These are phyloP conservation scores for Fraxinus latifolia DNA, from an alignment of 305 asterid species.

Conservation along the genomic window DNA sequence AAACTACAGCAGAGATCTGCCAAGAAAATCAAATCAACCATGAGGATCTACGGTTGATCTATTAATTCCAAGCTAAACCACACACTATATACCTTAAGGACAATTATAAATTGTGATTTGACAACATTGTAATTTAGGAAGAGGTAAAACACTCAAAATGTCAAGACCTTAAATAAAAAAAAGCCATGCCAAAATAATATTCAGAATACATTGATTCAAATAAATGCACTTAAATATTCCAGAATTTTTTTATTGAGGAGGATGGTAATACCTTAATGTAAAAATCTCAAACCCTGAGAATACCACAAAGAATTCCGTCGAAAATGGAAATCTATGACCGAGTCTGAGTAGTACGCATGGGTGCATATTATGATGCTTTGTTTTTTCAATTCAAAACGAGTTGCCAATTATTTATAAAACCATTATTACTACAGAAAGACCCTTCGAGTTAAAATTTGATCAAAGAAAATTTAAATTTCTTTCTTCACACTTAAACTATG, in stretches of 20 bases:
- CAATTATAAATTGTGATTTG: neutral
- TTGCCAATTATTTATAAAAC: neutral
- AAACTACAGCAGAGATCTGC: neutral
- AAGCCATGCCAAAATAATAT: neutral
- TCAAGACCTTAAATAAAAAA: neutral
- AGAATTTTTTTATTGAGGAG: neutral
- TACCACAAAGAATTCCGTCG: neutral
- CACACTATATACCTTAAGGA: neutral
- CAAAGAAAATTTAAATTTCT: neutral
- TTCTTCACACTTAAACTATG: neutral
- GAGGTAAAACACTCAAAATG: neutral
- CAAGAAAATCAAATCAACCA: neutral
- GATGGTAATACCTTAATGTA: neutral
- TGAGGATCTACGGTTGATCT: neutral
- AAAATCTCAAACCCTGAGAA: neutral
- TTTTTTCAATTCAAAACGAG: neutral
- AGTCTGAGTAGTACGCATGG: neutral
- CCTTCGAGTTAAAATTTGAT: neutral
- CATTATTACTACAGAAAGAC: neutral
- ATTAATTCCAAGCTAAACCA: neutral
- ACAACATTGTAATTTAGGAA: neutral
- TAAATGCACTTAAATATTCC: neutral
- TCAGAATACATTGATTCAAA: neutral
- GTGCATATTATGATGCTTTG: neutral
- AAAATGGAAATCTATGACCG: neutral